These are phyloP conservation scores for Ganoderma resinaceum DNA, from an alignment of 1,284 basidiomycete genomes.

Conservation along the genomic window DNA sequence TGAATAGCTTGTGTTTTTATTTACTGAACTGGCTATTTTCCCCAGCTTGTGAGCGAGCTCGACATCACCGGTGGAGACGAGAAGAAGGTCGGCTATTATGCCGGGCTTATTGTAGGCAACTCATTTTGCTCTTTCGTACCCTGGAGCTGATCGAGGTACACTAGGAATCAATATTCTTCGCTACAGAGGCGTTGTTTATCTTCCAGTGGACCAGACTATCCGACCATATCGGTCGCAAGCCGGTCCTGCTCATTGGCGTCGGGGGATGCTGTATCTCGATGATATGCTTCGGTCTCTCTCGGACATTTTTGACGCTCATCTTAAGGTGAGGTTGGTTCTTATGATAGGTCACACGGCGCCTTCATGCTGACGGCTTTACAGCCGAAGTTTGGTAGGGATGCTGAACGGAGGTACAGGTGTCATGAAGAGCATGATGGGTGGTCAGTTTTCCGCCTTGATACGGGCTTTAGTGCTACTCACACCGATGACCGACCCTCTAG, in stretches of 20 bases:
- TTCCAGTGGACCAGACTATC: slow-evolving; percentile 67
- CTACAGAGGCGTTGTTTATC: slow-evolving; percentile 60
- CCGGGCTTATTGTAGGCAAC: slow-evolving; percentile 57
- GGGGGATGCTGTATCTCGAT: slow-evolving; percentile 58
- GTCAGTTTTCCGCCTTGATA: slow-evolving; percentile 16
- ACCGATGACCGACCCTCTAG: slow-evolving; percentile 28
- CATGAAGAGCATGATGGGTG: slow-evolving; percentile 55
- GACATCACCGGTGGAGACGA: slow-evolving; percentile 61
- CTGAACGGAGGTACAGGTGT: slow-evolving; percentile 63
- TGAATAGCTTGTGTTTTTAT: background rate
- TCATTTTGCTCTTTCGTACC: background rate
- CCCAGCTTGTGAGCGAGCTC: slow-evolving; percentile 55
- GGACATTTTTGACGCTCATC: slow-evolving; percentile 48
- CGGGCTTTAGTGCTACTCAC: background rate
- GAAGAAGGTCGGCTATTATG: slow-evolving; percentile 68
- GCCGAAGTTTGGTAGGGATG: slow-evolving; percentile 57
- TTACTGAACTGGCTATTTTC: background rate
- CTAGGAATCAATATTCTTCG: slow-evolving; percentile 63
- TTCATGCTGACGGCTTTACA: slow-evolving; percentile 27
- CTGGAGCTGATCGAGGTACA: background rate
- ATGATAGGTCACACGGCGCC: background rate
- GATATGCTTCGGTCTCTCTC: slow-evolving; percentile 60
- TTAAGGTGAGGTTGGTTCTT: slow-evolving; percentile 35
- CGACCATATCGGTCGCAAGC: slow-evolving; percentile 65
- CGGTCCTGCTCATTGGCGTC: slow-evolving; percentile 57